phyloP scores from a whole-genome alignment of 2,329 filamentous ascomycete species.

The Stenocarpella maydis region DNA sequence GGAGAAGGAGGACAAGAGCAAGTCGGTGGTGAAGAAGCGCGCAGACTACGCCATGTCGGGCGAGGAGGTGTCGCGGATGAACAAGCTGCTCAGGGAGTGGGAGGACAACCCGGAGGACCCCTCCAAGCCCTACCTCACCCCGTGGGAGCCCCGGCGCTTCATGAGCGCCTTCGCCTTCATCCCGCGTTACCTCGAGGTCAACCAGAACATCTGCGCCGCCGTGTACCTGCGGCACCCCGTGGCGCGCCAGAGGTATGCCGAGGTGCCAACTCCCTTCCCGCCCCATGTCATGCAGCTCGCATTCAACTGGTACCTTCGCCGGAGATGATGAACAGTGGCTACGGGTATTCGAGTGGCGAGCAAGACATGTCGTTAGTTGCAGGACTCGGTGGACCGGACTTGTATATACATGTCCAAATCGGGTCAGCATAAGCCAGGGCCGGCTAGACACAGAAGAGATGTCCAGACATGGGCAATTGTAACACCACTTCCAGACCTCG shows the following conservation, averaged over 20 bases:
- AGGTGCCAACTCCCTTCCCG: constrained; percentile 85
- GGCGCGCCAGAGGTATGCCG: constrained; percentile 79
- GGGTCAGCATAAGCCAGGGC: neutral
- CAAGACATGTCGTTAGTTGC: neutral
- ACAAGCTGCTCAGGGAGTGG: constrained; percentile 66
- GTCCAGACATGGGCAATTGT: constrained; percentile 20
- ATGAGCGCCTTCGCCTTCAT: constrained; percentile 96
- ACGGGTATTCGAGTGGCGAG: neutral
- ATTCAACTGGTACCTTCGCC: constrained; percentile 92
- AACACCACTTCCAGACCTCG: constrained; percentile 20
- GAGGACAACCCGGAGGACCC: constrained; percentile 79
- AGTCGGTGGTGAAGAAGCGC: neutral
- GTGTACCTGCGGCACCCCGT: constrained; percentile 96
- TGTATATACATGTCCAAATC: constrained; percentile 26
- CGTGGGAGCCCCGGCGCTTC: constrained; percentile 86
- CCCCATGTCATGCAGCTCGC: constrained; percentile 78
- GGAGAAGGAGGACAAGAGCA: constrained; percentile 8
- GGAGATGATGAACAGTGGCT: constrained; percentile 60
- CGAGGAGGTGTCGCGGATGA: constrained; percentile 62
- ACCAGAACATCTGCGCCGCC: constrained; percentile 94
- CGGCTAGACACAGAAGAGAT: constrained; percentile 16
- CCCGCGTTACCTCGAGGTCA: constrained; percentile 94
- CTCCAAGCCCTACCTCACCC: constrained; percentile 86
- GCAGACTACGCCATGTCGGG: constrained; percentile 45
- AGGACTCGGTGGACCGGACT: constrained; percentile 1